Evolutionary conservation across 2,329 filamentous ascomycete genomes (phyloP).

Genomic region (Zymoseptoria ardabiliae): DNA sequence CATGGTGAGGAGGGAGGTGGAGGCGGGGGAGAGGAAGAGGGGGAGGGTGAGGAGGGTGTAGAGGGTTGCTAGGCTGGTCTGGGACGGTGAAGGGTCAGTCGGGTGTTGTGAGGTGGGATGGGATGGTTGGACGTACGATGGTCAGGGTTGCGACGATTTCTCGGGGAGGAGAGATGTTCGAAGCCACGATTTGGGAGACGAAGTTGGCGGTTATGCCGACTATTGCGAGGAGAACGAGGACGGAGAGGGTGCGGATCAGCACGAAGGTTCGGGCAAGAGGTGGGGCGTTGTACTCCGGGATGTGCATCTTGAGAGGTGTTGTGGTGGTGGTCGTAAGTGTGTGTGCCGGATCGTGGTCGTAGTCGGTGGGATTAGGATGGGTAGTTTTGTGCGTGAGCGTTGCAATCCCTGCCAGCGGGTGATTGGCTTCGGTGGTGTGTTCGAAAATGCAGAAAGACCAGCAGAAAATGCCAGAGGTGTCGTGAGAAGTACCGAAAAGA

Average conservation of each 20-base stretch:
- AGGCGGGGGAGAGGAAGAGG: slow-evolving; percentile 73
- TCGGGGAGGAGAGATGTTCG: slow-evolving; percentile 57
- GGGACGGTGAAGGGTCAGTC: not conserved
- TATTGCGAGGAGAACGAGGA: slow-evolving; percentile 63
- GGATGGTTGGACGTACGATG: slow-evolving; percentile 56
- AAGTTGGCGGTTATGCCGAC: slow-evolving; percentile 79
- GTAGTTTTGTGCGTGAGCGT: slow-evolving; percentile 3
- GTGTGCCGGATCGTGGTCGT: no score
- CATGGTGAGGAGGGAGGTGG: slow-evolving; percentile 67
- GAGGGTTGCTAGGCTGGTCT: slow-evolving; percentile 72
- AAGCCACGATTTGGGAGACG: slow-evolving; percentile 64
- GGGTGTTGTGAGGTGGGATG: slow-evolving; percentile 7
- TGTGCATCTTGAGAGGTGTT: slow-evolving; percentile 34
- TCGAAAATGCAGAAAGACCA: not conserved
- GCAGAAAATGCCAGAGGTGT: not conserved
- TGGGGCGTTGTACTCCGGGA: slow-evolving; percentile 58
- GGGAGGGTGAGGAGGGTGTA: slow-evolving; percentile 65
- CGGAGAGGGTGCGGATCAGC: slow-evolving; percentile 62
- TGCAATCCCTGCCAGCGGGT: slow-evolving; percentile 22
- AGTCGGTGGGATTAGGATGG: slow-evolving; percentile 5
- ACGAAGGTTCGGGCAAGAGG: slow-evolving; percentile 70
- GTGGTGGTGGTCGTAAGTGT: slow-evolving; percentile 3
- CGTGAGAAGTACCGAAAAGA: slow-evolving; percentile 2
- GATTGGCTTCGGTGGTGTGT: slow-evolving; percentile 7
- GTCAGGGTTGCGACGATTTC: slow-evolving; percentile 71